phyloP scores from a whole-genome alignment of 345 rosid species.

The Rubroshorea leprosula region DNA sequence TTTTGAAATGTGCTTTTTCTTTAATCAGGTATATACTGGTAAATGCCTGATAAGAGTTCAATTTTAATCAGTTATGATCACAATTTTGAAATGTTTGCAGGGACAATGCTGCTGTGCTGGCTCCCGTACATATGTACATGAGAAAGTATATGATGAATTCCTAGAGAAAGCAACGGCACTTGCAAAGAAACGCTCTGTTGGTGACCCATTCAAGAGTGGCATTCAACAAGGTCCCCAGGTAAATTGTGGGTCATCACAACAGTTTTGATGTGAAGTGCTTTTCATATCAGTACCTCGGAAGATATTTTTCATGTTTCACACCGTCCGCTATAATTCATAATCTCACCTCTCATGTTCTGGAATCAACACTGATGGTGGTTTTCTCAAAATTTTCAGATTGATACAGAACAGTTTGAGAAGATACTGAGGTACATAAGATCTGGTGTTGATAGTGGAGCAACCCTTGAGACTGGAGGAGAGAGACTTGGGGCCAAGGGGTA shows the following conservation, averaged over 20 bases:
- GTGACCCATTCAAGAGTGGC: conserved; percentile 59
- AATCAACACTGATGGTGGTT: not conserved
- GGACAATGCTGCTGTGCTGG: conserved; percentile 81
- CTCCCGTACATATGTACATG: conserved; percentile 75
- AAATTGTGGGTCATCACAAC: conserved; percentile 8
- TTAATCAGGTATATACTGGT: conserved; percentile 47
- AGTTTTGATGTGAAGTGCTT: not conserved
- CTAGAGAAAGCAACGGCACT: conserved; percentile 56
- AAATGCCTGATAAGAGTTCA: not conserved
- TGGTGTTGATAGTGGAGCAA: conserved; percentile 60
- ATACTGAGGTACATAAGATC: conserved; percentile 45
- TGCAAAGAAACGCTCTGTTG: conserved; percentile 47
- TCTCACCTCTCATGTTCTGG: not conserved
- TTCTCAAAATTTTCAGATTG: conserved; percentile 32
- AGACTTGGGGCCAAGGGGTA: conserved; percentile 50
- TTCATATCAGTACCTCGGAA: too few species aligned
- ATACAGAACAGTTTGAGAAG: conserved; percentile 52
- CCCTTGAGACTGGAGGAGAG: conserved; percentile 66
- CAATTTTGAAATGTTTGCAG: conserved; percentile 23
- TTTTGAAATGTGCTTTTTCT: conserved; percentile 27
- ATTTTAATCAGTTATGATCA: not conserved
- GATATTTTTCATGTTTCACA: too few species aligned
- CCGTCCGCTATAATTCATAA: too few species aligned
- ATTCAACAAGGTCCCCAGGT: conserved; percentile 84
- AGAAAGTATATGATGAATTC: conserved; percentile 52